phyloP scores from a whole-genome alignment of 306 rosid genomes.

The Acacia confusa region DNA sequence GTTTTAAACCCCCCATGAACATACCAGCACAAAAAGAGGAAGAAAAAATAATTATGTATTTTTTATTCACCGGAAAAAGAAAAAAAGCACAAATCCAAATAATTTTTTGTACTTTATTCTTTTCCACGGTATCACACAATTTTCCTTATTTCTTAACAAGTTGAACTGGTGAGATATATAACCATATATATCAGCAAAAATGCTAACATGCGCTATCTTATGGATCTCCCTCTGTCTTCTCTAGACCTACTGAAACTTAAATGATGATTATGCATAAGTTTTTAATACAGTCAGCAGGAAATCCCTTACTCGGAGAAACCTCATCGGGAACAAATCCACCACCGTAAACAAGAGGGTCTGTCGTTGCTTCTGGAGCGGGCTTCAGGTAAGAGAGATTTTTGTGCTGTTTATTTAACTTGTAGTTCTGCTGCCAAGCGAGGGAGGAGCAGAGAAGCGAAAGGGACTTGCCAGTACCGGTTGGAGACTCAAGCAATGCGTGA shows the following conservation, averaged over 20 bases:
- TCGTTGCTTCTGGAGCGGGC: conserved; percentile 56
- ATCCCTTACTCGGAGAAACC: conserved; percentile 43
- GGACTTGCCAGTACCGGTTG: conserved; percentile 92
- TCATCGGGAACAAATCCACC: conserved; percentile 82
- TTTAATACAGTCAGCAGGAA: neutral
- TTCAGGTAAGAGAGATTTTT: conserved; percentile 37
- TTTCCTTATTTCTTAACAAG: neutral
- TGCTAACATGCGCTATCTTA: neutral
- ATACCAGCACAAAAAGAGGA: neutral
- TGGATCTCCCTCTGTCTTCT: neutral
- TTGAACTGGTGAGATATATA: neutral
- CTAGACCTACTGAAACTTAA: neutral
- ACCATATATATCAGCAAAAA: neutral
- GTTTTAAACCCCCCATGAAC: neutral
- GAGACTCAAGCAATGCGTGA: conserved; percentile 94
- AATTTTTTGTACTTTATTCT: neutral
- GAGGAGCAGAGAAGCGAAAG: conserved; percentile 91
- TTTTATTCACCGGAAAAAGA: neutral
- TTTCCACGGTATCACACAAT: neutral
- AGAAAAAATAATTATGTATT: neutral
- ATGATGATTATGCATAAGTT: neutral
- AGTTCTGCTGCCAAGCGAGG: conserved; percentile 86
- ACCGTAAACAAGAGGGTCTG: conserved; percentile 70
- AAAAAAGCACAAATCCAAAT: neutral
- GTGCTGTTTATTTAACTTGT: conserved; percentile 37